phyloP scores from a whole-genome alignment of 805 yeast species.

The Candida broadrunensis region DNA sequence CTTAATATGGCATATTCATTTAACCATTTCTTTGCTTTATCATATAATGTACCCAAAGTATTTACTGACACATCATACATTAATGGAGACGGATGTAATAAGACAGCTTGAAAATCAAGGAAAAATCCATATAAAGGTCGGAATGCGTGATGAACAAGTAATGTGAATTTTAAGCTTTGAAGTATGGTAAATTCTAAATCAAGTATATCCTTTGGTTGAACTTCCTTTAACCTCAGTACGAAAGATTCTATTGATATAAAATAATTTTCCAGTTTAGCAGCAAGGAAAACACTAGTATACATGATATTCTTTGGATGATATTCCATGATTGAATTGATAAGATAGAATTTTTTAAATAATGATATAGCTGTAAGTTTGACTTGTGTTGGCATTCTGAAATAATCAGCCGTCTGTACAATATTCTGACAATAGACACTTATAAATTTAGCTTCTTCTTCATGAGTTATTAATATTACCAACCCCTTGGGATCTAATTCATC shows the following conservation, averaged over 20 bases:
- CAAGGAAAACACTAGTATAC: constrained; percentile 72
- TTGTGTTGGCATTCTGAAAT: constrained; percentile 82
- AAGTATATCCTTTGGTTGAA: constrained; percentile 64
- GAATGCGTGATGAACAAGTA: constrained; percentile 85
- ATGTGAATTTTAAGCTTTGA: constrained; percentile 72
- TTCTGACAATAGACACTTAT: constrained; percentile 71
- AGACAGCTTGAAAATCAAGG: constrained; percentile 72
- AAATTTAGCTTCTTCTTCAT: constrained; percentile 68
- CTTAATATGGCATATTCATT: constrained; percentile 64
- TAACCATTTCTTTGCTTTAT: constrained; percentile 61
- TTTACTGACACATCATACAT: constrained; percentile 46
- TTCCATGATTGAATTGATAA: constrained; percentile 80
- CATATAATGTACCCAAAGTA: constrained; percentile 67
- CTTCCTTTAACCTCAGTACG: constrained; percentile 64
- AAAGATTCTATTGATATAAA: constrained; percentile 84
- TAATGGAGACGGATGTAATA: constrained; percentile 40
- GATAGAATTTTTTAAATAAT: constrained; percentile 76
- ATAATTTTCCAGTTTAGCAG: constrained; percentile 90
- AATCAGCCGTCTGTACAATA: constrained; percentile 65
- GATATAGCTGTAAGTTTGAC: constrained; percentile 84
- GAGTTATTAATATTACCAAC: constrained; percentile 45
- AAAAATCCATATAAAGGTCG: constrained; percentile 92
- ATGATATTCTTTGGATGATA: constrained; percentile 81
- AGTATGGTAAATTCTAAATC: constrained; percentile 77
- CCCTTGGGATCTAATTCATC: constrained; percentile 27